These are phyloP conservation scores for Panaeolus papilionaceus DNA, from an alignment of 768 basidiomycete species.

Conservation along the genomic window DNA sequence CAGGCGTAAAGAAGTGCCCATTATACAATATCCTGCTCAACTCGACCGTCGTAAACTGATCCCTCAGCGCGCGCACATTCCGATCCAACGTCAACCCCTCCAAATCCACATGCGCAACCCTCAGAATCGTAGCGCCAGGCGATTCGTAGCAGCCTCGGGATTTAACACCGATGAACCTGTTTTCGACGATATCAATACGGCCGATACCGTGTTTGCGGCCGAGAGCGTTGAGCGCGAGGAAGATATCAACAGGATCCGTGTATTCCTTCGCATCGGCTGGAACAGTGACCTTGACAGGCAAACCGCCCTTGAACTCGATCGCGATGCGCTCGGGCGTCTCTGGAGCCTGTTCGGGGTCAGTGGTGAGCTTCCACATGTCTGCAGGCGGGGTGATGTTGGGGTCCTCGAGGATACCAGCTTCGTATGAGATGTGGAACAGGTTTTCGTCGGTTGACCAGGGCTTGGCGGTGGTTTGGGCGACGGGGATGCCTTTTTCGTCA, in stretches of 20 bases:
- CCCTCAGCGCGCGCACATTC: conserved; percentile 92
- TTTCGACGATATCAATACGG: conserved; percentile 98
- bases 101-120: conserved; percentile 93
- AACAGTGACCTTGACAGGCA: conserved; percentile 84
- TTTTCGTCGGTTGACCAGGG: conserved; percentile 99
- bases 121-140: conserved; percentile 95
- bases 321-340: conserved; percentile 75
- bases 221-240: conserved; percentile 88
- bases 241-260: conserved; percentile 95
- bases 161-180: conserved; percentile 99
- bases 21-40: conserved; percentile 95
- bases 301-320: conserved; percentile 87
- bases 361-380: conserved; percentile 99
- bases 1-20: conserved; percentile 99
- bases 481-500: conserved; percentile 86
- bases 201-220: conserved; percentile 96
- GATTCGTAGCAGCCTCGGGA: conserved; percentile 99
- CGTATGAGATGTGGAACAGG: conserved; percentile 99
- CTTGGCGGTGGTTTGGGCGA: conserved; percentile 93
- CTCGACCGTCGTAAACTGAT: conserved; percentile 93
- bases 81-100: conserved; percentile 98
- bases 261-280: conserved; percentile 60
- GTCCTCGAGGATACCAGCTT: conserved; percentile 98
- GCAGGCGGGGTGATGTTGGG: conserved; percentile 91
- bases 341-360: conserved; percentile 83